Conservation (phyloP, 352 stramenopile species). For the Pythium dissotocum region DNA sequence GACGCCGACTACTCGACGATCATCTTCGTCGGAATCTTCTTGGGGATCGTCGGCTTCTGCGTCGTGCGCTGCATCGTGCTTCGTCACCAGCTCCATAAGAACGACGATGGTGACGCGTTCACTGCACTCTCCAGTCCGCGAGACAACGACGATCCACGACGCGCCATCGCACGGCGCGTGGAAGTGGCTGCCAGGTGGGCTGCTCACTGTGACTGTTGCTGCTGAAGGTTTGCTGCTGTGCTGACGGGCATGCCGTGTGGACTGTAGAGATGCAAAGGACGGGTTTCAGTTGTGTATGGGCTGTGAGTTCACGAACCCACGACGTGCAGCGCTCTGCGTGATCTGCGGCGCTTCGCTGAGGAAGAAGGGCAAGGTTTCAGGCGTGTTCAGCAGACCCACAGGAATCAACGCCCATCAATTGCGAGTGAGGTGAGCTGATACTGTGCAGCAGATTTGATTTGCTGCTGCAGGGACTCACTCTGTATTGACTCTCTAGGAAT, state of each 20-base stretch:
- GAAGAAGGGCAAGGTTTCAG: neutral
- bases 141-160: neutral
- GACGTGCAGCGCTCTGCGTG: slow-evolving; percentile 15
- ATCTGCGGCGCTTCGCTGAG: slow-evolving; percentile 16
- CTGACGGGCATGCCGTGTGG: neutral
- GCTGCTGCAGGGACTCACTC: neutral
- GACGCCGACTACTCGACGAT: neutral
- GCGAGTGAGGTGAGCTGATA: neutral
- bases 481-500: slow-evolving; percentile 1
- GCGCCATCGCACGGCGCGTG: neutral
- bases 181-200: neutral
- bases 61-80: neutral
- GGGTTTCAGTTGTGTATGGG: slow-evolving; percentile 4
- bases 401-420: neutral
- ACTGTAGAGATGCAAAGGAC: slow-evolving; percentile 21
- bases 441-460: neutral
- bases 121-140: neutral
- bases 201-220: neutral
- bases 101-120: neutral
- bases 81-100: neutral
- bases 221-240: too few species aligned
- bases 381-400: slow-evolving; percentile 1
- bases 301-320: slow-evolving; percentile 24
- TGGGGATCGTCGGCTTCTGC: neutral
- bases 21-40: neutral